Evolutionary conservation across 495 filamentous ascomycete species (phyloP).

Genomic region (Chlorociboria aeruginascens): DNA sequence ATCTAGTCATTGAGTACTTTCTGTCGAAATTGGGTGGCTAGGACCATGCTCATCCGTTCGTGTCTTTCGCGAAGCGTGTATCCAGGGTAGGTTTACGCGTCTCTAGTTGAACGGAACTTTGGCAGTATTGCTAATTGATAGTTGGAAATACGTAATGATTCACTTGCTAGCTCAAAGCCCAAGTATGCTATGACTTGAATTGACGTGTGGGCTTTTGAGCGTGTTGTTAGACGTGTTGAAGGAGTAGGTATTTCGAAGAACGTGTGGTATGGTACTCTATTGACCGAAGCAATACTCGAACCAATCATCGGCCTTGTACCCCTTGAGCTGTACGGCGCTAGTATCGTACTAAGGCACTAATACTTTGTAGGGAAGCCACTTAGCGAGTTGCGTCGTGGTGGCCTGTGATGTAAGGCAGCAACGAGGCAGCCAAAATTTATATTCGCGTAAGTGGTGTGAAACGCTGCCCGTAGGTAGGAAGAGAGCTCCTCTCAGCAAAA

Average conservation of each 20-base stretch:
- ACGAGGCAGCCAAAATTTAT: no score
- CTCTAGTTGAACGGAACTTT: neutral
- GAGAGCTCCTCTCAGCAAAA: no score
- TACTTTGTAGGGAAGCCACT: no score
- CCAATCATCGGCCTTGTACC: neutral
- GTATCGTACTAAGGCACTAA: no score
- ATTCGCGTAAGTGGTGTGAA: no score
- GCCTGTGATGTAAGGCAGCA: no score
- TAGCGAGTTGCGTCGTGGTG: no score
- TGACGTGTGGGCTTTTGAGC: neutral
- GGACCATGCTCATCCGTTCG: neutral
- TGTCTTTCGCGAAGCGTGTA: slow-evolving; percentile 3
- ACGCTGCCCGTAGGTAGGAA: no score
- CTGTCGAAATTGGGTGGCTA: slow-evolving; percentile 12
- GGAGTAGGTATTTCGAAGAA: neutral
- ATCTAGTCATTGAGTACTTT: slow-evolving; percentile 10
- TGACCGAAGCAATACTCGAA: neutral
- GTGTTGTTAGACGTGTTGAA: neutral
- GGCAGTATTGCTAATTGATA: neutral
- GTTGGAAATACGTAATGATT: neutral
- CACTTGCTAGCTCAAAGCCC: neutral
- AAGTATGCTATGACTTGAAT: neutral
- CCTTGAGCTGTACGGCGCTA: no score
- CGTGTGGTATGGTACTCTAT: neutral
- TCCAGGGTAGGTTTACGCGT: no score